Percentiles rank a stretch among this genome's conserved stretches.
These are phyloP conservation scores for Cladosporium velox DNA, from an alignment of 2,329 filamentous ascomycete species.

Conservation along the genomic window DNA sequence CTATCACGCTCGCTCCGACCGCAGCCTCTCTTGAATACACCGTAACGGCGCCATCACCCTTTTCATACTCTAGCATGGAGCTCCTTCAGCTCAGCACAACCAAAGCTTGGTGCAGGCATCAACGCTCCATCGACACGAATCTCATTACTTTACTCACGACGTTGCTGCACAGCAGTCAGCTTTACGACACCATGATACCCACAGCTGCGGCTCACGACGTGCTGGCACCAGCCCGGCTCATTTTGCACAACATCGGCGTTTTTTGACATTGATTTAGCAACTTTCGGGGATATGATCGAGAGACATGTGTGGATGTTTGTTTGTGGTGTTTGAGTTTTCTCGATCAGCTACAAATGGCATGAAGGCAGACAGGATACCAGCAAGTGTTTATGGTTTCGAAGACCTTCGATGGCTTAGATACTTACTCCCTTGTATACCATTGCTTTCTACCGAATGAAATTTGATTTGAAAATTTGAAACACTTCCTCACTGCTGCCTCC, in stretches of 20 bases:
- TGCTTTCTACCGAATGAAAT: background rate
- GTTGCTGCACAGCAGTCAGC: background rate
- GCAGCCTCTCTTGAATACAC: background rate
- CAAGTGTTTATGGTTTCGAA: background rate
- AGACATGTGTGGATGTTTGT: background rate
- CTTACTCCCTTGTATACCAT: background rate
- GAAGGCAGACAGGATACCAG: background rate
- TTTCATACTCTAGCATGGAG: background rate
- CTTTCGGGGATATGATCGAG: background rate
- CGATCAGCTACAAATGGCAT: background rate
- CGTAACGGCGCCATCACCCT: no score
- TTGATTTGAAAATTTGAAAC: background rate
- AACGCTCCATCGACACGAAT: background rate
- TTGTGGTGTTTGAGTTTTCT: background rate
- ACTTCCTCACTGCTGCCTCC: background rate
- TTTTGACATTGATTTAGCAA: background rate
- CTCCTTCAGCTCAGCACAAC: background rate
- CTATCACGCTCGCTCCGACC: constrained; percentile 10
- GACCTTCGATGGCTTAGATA: background rate
- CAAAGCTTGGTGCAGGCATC: background rate
- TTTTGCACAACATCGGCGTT: background rate
- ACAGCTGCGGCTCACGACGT: background rate
- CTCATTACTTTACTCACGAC: background rate
- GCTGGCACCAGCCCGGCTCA: background rate
- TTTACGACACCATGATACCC: constrained; percentile 1